A percentile compares a stretch with the other conserved stretches of the same genome.
Conservation (phyloP, 2,329 filamentous ascomycete species). For the Fusarium falciforme region DNA sequence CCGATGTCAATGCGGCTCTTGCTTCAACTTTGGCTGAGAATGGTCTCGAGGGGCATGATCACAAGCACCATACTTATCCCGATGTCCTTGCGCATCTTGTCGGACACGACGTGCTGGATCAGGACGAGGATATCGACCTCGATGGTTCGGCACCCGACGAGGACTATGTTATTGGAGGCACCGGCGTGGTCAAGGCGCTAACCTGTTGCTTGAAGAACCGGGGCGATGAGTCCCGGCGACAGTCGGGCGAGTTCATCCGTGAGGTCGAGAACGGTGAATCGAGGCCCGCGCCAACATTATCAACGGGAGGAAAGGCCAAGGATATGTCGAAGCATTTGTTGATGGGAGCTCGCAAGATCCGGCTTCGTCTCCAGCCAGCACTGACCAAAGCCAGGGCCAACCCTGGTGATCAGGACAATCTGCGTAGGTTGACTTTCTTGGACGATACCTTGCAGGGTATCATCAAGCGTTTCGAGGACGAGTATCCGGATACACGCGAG, state of each 20-base stretch:
- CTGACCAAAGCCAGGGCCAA: conserved; percentile 78
- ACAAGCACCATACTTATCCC: conserved; percentile 64
- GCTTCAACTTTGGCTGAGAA: conserved; percentile 56
- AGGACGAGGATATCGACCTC: conserved; percentile 64
- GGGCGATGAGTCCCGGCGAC: conserved; percentile 67
- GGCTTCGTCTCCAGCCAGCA: conserved; percentile 83
- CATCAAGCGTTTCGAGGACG: conserved; percentile 95
- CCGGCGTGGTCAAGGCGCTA: conserved; percentile 93
- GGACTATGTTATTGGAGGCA: conserved; percentile 95
- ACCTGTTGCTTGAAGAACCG: conserved; percentile 90
- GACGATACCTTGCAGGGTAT: conserved; percentile 90
- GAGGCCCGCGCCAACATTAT: conserved; percentile 55
- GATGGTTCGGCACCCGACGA: conserved; percentile 82
- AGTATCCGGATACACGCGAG: conserved; percentile 87
- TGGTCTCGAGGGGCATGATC: conserved; percentile 44
- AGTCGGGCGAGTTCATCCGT: conserved; percentile 64
- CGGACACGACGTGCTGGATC: conserved; percentile 69
- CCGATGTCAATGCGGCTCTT: conserved; percentile 65
- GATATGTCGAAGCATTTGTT: conserved; percentile 94
- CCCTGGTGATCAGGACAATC: conserved; percentile 77
- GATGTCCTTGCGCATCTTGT: conserved; percentile 90
- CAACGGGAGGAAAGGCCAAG: conserved; percentile 73
- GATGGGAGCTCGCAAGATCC: conserved; percentile 88
- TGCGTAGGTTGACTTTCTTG: conserved; percentile 87
- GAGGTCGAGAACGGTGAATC: conserved; percentile 64